Percentiles rank a stretch among this genome's conserved stretches.
phyloP scores from a whole-genome alignment of 2,329 filamentous ascomycete species.

The Hymenotorrendiella dingleyae region DNA sequence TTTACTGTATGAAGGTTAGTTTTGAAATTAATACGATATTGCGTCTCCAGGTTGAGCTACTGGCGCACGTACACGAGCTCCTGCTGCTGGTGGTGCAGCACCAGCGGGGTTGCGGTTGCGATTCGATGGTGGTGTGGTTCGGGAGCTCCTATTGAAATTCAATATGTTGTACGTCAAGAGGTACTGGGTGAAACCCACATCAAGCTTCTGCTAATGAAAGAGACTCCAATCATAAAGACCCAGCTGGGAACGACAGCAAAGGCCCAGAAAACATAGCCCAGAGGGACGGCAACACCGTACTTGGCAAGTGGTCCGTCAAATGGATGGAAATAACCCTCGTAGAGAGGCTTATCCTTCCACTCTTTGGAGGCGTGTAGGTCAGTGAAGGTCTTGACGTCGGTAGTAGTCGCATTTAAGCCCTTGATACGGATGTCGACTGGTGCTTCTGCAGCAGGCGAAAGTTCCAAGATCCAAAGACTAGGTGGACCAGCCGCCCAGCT shows the following conservation, averaged over 20 bases:
- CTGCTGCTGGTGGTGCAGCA: slow-evolving; percentile 12
- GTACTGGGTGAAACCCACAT: slow-evolving; percentile 54
- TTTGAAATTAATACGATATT: slow-evolving; percentile 6
- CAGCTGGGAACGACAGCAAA: slow-evolving; percentile 65
- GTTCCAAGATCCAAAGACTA: slow-evolving; percentile 59
- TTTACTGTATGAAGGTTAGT: slow-evolving; percentile 15
- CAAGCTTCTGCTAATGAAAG: slow-evolving; percentile 65
- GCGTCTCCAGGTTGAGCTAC: slow-evolving; percentile 22
- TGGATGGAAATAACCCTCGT: slow-evolving; percentile 69
- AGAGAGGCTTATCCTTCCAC: slow-evolving; percentile 40
- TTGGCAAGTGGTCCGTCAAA: slow-evolving; percentile 63
- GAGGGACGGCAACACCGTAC: slow-evolving; percentile 54
- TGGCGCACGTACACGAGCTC: slow-evolving; percentile 19
- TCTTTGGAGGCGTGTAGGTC: slow-evolving; percentile 51
- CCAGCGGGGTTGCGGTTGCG: slow-evolving; percentile 12
- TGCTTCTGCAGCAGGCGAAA: slow-evolving; percentile 59
- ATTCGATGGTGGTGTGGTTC: slow-evolving; percentile 8
- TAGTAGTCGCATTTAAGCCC: slow-evolving; percentile 63
- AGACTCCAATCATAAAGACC: slow-evolving; percentile 72
- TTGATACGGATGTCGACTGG: slow-evolving; percentile 59
- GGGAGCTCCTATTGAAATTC: slow-evolving; percentile 23
- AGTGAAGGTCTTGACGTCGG: slow-evolving; percentile 57
- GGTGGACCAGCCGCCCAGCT: slow-evolving; percentile 62
- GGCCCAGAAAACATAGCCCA: slow-evolving; percentile 63
- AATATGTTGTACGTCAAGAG: slow-evolving; percentile 18